Conservation (phyloP, 2,329 filamentous ascomycete genomes). For the Fusarium sp. region DNA sequence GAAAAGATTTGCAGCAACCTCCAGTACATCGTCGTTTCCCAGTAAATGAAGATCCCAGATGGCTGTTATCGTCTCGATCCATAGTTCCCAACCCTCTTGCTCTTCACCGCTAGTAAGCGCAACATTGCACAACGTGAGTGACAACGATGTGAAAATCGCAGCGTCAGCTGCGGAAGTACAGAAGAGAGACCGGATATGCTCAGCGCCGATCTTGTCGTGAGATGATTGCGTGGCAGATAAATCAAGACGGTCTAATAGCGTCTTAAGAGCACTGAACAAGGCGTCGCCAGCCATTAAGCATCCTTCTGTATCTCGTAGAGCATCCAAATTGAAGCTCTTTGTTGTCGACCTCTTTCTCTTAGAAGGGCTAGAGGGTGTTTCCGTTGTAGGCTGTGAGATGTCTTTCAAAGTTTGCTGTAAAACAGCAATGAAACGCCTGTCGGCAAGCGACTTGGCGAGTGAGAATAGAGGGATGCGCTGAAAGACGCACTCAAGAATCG, state of each 20-base stretch:
- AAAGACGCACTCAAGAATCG: constrained; percentile 71
- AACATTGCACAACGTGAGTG: constrained; percentile 61
- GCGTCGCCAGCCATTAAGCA: constrained; percentile 63
- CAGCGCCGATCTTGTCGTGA: constrained; percentile 65
- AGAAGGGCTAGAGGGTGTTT: constrained; percentile 48
- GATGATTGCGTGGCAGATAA: constrained; percentile 52
- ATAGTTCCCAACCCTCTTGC: constrained; percentile 58
- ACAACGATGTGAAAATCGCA: constrained; percentile 59
- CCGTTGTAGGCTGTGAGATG: constrained; percentile 54
- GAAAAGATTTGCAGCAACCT: constrained; percentile 64
- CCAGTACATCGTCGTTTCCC: constrained; percentile 60
- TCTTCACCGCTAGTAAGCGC: constrained; percentile 53
- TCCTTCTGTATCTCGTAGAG: constrained; percentile 56
- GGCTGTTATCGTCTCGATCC: constrained; percentile 61
- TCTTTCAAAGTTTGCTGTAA: constrained; percentile 76
- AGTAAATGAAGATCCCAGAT: constrained; percentile 70
- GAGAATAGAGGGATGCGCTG: constrained; percentile 76
- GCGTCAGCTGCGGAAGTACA: constrained; percentile 63
- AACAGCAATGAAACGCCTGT: constrained; percentile 75
- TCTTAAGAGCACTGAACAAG: constrained; percentile 62
- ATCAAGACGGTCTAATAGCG: constrained; percentile 62
- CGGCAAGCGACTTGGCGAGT: constrained; percentile 77
- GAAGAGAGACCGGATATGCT: constrained; percentile 71
- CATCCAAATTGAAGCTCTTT: constrained; percentile 56
- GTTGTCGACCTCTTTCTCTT: constrained; percentile 63